phyloP scores from a whole-genome alignment of 1,139 yeast species.

The Geotrichum bryndzae region DNA sequence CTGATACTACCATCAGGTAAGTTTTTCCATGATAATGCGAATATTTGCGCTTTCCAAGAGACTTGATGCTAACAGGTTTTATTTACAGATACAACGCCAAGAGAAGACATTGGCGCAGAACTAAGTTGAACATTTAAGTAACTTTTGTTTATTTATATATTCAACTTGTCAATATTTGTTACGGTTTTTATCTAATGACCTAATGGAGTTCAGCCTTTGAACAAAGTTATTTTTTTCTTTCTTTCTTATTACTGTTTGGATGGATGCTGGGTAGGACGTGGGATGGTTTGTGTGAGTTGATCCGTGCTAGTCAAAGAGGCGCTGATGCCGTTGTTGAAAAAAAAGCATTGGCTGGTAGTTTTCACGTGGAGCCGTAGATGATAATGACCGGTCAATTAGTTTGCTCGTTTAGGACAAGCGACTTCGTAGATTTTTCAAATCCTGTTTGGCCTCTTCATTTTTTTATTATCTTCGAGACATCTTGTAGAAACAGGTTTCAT shows the following conservation, averaged over 20 bases:
- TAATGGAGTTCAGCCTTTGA: background rate
- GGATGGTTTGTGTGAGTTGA: background rate
- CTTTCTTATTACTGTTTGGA: background rate
- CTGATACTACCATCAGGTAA: constrained; percentile 85
- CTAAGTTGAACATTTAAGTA: constrained; percentile 93
- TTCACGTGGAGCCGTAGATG: background rate
- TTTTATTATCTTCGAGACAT: background rate
- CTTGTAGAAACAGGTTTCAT: background rate
- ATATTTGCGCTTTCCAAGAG: background rate
- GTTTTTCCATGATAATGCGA: constrained; percentile 7
- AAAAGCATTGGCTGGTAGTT: background rate
- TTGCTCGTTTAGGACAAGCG: background rate
- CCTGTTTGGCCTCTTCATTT: background rate
- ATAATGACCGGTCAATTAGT: background rate
- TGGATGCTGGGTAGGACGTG: background rate
- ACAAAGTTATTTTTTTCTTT: background rate
- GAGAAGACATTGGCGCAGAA: constrained; percentile 99
- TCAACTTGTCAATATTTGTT: constrained; percentile 4
- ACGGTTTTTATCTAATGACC: constrained; percentile 9
- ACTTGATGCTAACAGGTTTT: background rate
- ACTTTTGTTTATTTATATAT: constrained; percentile 2
- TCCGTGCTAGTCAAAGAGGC: background rate
- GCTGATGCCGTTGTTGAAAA: background rate
- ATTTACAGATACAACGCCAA: constrained; percentile 78
- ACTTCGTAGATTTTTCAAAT: background rate